Percentiles rank a stretch among this genome's conserved stretches.
Evolutionary conservation across 169 alveolate genomes (phyloP).

Genomic region (Cyclospora cayetanensis): DNA sequence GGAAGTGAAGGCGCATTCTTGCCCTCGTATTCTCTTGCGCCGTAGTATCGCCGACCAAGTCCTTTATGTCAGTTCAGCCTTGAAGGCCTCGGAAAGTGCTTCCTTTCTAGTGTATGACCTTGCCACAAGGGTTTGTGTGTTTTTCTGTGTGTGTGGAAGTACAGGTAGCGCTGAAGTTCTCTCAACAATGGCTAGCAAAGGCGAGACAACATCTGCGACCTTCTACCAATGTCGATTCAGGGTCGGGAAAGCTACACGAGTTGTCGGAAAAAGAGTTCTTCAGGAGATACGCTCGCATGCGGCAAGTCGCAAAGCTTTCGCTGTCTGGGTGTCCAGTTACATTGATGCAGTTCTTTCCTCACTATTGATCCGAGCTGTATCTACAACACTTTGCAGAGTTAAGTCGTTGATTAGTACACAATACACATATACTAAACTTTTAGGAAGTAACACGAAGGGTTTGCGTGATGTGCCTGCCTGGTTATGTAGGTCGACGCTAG

Average conservation of each 20-base stretch:
- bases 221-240: constrained; percentile 1
- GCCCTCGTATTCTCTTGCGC: too few species aligned
- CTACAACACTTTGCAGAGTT: not conserved
- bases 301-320: constrained; percentile 8
- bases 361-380: not conserved
- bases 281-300: constrained; percentile 42
- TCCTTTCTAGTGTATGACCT: not conserved
- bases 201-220: constrained; percentile 56
- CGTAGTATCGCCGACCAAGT: too few species aligned
- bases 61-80: too few species aligned
- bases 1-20: too few species aligned
- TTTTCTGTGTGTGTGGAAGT: not conserved
- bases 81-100: too few species aligned
- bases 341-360: not conserved
- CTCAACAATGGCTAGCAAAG: constrained; percentile 43
- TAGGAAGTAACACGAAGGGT: not conserved
- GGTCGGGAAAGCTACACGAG: constrained; percentile 23
- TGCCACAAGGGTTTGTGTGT: too few species aligned
- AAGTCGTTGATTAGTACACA: not conserved
- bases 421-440: not conserved
- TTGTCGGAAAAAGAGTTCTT: constrained; percentile 32
- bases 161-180: constrained; percentile 62
- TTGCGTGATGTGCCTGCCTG: not conserved
- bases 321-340: not conserved
- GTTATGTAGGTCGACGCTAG: constrained; percentile 2